phyloP scores from a whole-genome alignment of 2,329 filamentous ascomycete genomes.

The Lomentospora prolificans region DNA sequence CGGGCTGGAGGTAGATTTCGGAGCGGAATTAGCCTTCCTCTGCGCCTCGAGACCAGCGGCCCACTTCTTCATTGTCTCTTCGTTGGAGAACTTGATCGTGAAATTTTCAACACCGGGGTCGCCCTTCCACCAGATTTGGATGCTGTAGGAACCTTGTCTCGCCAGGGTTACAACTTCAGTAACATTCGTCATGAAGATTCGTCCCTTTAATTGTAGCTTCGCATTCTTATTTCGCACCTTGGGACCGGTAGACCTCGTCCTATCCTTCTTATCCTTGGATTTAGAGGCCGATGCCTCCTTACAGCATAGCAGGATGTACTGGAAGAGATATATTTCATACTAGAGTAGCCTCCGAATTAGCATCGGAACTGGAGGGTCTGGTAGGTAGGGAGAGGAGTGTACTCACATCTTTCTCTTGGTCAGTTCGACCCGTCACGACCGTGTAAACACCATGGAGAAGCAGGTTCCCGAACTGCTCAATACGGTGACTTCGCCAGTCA shows the following conservation, averaged over 20 bases:
- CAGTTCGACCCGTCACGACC: slow-evolving; percentile 80
- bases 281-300: slow-evolving; percentile 88
- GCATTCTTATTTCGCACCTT: slow-evolving; percentile 57
- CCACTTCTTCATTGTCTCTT: slow-evolving; percentile 93
- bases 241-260: slow-evolving; percentile 43
- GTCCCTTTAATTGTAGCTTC: slow-evolving; percentile 87
- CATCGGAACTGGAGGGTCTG: background rate
- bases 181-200: slow-evolving; percentile 99
- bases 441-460: slow-evolving; percentile 84
- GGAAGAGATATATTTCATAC: slow-evolving; percentile 97
- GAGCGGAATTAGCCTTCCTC: slow-evolving; percentile 49
- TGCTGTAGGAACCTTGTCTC: slow-evolving; percentile 84
- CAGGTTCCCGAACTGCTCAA: slow-evolving; percentile 84
- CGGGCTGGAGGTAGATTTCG: slow-evolving; percentile 31
- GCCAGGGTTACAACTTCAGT: slow-evolving; percentile 83
- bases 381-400: slow-evolving; percentile 3
- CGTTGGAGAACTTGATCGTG: slow-evolving; percentile 83
- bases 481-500: slow-evolving; percentile 90
- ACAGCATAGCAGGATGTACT: slow-evolving; percentile 90
- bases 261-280: slow-evolving; percentile 65
- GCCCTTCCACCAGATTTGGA: slow-evolving; percentile 98
- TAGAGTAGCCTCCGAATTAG: slow-evolving; percentile 26
- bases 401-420: slow-evolving; percentile 81
- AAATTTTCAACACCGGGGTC: slow-evolving; percentile 95
- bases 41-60: slow-evolving; percentile 68